Conservation (phyloP, 2,329 filamentous ascomycete genomes). For the Fusarium odoratissimum region DNA sequence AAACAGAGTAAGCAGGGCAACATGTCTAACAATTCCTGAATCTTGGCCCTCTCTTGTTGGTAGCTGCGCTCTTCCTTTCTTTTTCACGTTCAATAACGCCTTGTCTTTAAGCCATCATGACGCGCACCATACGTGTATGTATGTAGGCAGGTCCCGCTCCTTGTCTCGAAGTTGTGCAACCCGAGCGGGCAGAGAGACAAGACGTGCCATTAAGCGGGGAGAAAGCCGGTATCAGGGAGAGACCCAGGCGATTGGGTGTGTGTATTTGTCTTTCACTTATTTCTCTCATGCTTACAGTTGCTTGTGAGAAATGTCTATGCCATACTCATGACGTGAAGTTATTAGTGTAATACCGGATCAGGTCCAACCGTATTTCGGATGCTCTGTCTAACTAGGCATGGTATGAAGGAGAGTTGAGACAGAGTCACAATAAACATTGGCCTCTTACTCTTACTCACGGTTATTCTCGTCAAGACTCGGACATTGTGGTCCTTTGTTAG, state of each 20-base stretch:
- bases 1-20: not conserved
- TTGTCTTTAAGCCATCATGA: conserved; percentile 30
- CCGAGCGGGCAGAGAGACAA: conserved; percentile 5
- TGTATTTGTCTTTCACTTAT: not conserved
- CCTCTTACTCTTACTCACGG: conserved; percentile 2
- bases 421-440: conserved; percentile 7
- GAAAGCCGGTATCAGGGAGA: conserved; percentile 12
- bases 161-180: conserved; percentile 24
- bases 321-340: conserved; percentile 13
- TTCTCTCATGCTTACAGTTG: not conserved
- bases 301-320: conserved; percentile 4
- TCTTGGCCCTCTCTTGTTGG: not conserved
- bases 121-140: conserved; percentile 5
- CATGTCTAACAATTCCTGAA: conserved; percentile 8
- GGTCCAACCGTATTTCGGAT: conserved; percentile 10
- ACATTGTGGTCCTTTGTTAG: not conserved
- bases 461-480: conserved; percentile 17
- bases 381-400: conserved; percentile 9
- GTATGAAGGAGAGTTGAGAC: conserved; percentile 20
- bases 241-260: conserved; percentile 25
- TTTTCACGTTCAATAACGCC: conserved; percentile 14
- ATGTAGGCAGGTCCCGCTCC: conserved; percentile 23
- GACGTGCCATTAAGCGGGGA: conserved; percentile 32
- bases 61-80: not conserved
- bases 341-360: not conserved